These are phyloP conservation scores for Acacia melanoxylon DNA, from an alignment of 306 rosid species.

Conservation along the genomic window DNA sequence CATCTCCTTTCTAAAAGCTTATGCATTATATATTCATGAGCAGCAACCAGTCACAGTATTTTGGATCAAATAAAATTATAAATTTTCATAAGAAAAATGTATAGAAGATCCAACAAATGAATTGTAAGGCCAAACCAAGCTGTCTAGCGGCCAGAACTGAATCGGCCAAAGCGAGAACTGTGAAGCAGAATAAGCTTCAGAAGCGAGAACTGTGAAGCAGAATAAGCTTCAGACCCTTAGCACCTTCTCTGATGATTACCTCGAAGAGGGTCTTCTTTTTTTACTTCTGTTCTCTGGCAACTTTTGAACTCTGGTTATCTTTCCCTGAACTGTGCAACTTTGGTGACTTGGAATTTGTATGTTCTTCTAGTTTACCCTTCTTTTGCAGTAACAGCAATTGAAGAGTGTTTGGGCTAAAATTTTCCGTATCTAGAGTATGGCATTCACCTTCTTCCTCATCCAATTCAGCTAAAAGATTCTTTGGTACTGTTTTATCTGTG, in stretches of 20 bases:
- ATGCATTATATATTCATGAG: background rate
- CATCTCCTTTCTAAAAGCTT: background rate
- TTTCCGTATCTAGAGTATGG: constrained; percentile 68
- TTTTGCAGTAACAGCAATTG: constrained; percentile 43
- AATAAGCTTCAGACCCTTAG: constrained; percentile 83
- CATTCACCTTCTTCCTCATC: constrained; percentile 57
- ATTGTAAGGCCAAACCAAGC: background rate
- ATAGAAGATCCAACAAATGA: background rate
- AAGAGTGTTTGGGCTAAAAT: constrained; percentile 57
- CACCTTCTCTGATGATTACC: constrained; percentile 40
- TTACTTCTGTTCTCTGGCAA: too few relatives aligned
- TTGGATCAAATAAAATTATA: background rate
- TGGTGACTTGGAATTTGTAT: too few relatives aligned
- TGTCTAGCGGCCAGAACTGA: constrained; percentile 22
- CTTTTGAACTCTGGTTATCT: too few relatives aligned
- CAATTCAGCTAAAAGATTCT: constrained; percentile 22
- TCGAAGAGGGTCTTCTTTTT: constrained; percentile 25
- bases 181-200: constrained; percentile 77
- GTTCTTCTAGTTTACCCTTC: constrained; percentile 34
- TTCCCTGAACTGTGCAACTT: too few relatives aligned
- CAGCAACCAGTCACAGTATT: background rate
- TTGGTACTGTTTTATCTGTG: constrained; percentile 4
- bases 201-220: constrained; percentile 58
- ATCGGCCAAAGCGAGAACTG: constrained; percentile 47
- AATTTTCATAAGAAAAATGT: background rate